Evolutionary conservation across 805 yeast genomes (phyloP), one percentile per base, ranked within the genome.

Genomic region (Brettanomyces nanus): DNA sequence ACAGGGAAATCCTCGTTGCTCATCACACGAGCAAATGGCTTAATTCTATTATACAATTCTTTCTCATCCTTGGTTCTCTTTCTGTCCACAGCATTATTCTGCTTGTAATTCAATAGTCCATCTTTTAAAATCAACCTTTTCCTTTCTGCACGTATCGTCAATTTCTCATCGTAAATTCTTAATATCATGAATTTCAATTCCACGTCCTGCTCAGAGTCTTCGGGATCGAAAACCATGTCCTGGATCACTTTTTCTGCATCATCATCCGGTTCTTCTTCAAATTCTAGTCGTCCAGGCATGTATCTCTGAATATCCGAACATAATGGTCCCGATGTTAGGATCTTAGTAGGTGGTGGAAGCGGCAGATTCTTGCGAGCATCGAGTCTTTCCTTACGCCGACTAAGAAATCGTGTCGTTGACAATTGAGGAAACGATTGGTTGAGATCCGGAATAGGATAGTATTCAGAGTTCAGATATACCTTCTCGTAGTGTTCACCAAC

Each of bases 201-300:
- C 33, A 90, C 82, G 56, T 92, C 98, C 30, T 80, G 78, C 18
- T 81, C 77, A 38, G 79, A 77, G 52, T 92, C 99, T 46, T 90
- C 97, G 0, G 90, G 85, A 51, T 92, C 97, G 53, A 94, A 92
- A 2, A 81, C 73, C 95, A 92, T 85, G 56, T 92, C 98, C 54
- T 92, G 92, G 15, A 92, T 85, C 0, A 92, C 80, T 39, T 81
- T 69, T 60, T 92, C 99, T 0, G 98, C 97, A 39, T 92, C 99
- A 52, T 92, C 92, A 56, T 92, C 98, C 28, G 84, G 87, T 58
- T 92, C 99, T 42, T 81, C 85, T 52, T 92, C 99, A 58, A 92
- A 92, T 59, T 92, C 99, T 44, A 92, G 66, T 53, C 99, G 76
- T 31, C 97, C 99, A 28, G 99, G 99, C 99, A 92, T 92, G 57